phyloP scores from a whole-genome alignment of 176 grass and related monocot species.

The Panicum miliaceum region DNA sequence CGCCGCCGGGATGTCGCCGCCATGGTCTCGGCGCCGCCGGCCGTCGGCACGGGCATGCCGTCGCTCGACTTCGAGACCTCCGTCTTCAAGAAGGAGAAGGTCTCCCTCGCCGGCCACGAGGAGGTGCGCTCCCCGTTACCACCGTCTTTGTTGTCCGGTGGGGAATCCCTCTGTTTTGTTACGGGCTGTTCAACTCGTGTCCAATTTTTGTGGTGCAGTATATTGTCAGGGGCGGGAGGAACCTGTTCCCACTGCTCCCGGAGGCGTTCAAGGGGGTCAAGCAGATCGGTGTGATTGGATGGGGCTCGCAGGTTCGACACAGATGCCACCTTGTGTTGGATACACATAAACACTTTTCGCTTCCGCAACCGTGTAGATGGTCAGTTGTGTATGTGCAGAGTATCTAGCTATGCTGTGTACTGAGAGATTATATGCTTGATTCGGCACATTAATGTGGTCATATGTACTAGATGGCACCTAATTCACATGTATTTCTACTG shows the following conservation, averaged over 20 bases:
- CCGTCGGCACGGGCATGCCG: conserved; percentile 47
- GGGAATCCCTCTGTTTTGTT: not conserved
- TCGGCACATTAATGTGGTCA: not conserved
- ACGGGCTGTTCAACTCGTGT: not conserved
- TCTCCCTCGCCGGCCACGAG: conserved; percentile 85
- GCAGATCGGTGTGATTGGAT: conserved; percentile 90
- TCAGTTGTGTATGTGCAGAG: not conserved
- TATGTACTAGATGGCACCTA: not conserved
- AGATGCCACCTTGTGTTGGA: not conserved
- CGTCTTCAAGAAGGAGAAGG: conserved; percentile 92
- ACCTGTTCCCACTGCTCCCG: conserved; percentile 84
- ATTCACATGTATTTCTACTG: conserved; percentile 6
- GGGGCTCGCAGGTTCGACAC: conserved; percentile 77
- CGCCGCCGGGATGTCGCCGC: conserved; percentile 46
- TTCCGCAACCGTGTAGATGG: not conserved
- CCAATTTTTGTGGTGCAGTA: conserved; percentile 44
- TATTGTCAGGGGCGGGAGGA: conserved; percentile 85
- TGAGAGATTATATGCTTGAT: not conserved
- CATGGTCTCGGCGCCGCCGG: conserved; percentile 53
- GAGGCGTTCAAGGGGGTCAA: conserved; percentile 90
- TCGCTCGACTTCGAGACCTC: conserved; percentile 80
- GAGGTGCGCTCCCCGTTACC: conserved; percentile 49
- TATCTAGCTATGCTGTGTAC: not conserved
- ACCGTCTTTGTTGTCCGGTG: not conserved
- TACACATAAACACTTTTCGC: not conserved